These are phyloP conservation scores for Pyrenula aspistea DNA, from an alignment of 495 filamentous ascomycete genomes.

Conservation along the genomic window DNA sequence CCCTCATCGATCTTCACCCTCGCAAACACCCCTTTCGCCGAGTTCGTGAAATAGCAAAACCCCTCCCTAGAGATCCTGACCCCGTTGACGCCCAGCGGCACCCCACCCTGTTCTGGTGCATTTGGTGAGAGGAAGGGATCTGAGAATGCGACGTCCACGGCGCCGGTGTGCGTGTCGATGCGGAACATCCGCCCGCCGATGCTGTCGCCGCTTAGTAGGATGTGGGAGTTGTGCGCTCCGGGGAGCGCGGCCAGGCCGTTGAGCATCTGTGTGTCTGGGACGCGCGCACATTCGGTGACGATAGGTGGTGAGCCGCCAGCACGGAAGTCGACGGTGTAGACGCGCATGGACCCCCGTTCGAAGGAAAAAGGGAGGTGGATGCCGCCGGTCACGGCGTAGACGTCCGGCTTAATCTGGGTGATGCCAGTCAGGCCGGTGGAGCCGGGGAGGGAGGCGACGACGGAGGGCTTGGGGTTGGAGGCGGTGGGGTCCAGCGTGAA, in stretches of 20 bases:
- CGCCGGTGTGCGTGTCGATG: slow-evolving; percentile 25
- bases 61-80: slow-evolving; percentile 15
- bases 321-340: slow-evolving; percentile 22
- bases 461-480: slow-evolving; percentile 13
- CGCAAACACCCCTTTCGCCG: slow-evolving; percentile 20
- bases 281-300: slow-evolving; percentile 13
- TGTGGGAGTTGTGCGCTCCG: slow-evolving; percentile 1
- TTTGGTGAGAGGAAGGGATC: slow-evolving; percentile 10
- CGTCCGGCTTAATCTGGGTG: slow-evolving; percentile 22
- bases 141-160: slow-evolving; percentile 16
- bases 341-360: slow-evolving; percentile 10
- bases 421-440: slow-evolving; percentile 23
- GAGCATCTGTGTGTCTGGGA: slow-evolving; percentile 24
- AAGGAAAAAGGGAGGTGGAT: slow-evolving; percentile 18
- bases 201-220: slow-evolving; percentile 24
- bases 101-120: slow-evolving; percentile 3
- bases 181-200: slow-evolving; percentile 25
- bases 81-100: slow-evolving; percentile 30
- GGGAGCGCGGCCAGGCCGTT: slow-evolving; percentile 25
- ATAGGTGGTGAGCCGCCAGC: slow-evolving; percentile 3
- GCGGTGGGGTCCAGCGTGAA: slow-evolving; percentile 15
- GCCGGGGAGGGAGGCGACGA: slow-evolving; percentile 25
- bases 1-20: slow-evolving; percentile 14
- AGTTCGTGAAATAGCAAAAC: slow-evolving; percentile 31
- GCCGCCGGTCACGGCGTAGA: slow-evolving; percentile 24